Conservation (phyloP, 768 basidiomycete genomes). For the Mycena venus region DNA sequence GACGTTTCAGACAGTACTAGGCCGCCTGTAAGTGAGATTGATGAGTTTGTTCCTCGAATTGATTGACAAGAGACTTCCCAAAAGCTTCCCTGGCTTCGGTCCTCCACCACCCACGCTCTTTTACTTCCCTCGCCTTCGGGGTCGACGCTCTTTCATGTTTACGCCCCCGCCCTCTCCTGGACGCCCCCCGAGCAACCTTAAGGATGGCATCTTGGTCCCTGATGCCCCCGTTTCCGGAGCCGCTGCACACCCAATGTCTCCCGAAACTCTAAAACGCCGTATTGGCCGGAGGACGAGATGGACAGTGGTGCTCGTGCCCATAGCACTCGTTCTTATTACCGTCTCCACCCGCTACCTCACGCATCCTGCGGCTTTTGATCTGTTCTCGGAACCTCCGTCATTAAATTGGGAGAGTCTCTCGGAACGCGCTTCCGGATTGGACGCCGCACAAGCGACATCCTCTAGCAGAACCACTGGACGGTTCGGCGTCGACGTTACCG, state of each 20-base stretch:
- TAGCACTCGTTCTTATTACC: constrained; percentile 68
- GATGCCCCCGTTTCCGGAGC: background rate
- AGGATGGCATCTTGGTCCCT: constrained; percentile 8
- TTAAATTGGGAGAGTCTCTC: constrained; percentile 46
- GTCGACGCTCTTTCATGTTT: constrained; percentile 39
- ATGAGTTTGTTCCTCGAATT: constrained; percentile 11
- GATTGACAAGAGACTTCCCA: too few species aligned
- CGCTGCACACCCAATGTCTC: constrained; percentile 26
- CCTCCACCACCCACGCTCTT: constrained; percentile 25
- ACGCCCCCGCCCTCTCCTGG: constrained; percentile 55
- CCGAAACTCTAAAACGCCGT: constrained; percentile 52
- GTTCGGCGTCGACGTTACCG: constrained; percentile 18
- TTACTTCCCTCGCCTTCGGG: constrained; percentile 21
- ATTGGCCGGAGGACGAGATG: constrained; percentile 60
- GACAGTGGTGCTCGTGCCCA: constrained; percentile 69
- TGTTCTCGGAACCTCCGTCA: constrained; percentile 44
- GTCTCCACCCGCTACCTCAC: constrained; percentile 63
- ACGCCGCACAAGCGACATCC: constrained; percentile 57
- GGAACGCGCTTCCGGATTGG: constrained; percentile 48
- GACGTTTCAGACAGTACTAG: constrained; percentile 2
- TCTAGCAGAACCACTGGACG: constrained; percentile 38
- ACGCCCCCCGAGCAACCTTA: constrained; percentile 13
- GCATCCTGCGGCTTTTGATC: constrained; percentile 62
- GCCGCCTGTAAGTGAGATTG: background rate
- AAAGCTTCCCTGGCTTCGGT: too few species aligned